phyloP scores from a whole-genome alignment of 176 grass and related monocot genomes.

The Musa troglodytarum region DNA sequence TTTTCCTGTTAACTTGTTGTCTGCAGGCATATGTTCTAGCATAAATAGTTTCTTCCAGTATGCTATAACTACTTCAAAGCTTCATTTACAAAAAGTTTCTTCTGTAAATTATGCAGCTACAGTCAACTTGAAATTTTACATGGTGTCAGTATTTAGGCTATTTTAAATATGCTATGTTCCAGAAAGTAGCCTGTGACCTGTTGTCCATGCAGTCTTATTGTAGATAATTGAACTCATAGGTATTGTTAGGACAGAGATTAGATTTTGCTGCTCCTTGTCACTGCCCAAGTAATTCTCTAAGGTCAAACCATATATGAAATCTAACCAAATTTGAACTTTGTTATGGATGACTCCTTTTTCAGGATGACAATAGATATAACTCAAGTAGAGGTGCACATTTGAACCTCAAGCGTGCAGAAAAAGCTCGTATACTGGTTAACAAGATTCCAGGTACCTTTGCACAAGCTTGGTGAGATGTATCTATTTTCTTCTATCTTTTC shows the following conservation, averaged over 20 bases:
- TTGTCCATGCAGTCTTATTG: neutral
- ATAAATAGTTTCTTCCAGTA: neutral
- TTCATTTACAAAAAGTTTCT: neutral
- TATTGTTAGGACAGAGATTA: neutral
- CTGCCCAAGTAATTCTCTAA: neutral
- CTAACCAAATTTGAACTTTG: conserved; percentile 3
- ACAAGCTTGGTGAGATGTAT: neutral
- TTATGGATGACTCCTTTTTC: conserved; percentile 8
- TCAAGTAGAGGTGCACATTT: conserved; percentile 88
- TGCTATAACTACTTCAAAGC: neutral
- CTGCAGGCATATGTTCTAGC: neutral
- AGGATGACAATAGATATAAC: conserved; percentile 98
- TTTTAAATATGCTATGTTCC: too few relatives aligned
- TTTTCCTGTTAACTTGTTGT: neutral
- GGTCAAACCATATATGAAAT: neutral
- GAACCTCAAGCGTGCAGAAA: conserved; percentile 92
- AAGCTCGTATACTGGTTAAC: conserved; percentile 75
- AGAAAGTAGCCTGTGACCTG: too few relatives aligned
- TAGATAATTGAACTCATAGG: neutral
- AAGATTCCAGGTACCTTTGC: conserved; percentile 80
- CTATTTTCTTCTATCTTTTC: neutral
- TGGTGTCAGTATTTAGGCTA: neutral
- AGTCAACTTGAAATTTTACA: neutral
- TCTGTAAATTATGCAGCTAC: neutral
- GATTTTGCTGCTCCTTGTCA: too few relatives aligned